phyloP scores from a whole-genome alignment of 192 early-diverging fungal species.

The Paraglomus brasilianum region DNA sequence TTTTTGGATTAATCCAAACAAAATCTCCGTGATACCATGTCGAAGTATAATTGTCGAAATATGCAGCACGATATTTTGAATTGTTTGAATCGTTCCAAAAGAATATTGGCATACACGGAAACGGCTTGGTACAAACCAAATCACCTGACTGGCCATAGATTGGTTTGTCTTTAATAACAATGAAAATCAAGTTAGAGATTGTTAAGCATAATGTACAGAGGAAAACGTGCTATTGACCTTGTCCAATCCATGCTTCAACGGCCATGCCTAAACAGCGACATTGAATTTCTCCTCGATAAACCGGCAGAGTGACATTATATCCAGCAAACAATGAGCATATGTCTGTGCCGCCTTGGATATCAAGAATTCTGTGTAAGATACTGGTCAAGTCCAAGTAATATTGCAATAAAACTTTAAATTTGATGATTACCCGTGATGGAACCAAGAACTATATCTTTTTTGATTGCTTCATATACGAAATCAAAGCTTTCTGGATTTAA shows the following conservation, averaged over 20 bases:
- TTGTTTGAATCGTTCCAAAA: conserved; percentile 84
- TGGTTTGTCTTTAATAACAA: conserved; percentile 43
- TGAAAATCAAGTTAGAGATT: not conserved
- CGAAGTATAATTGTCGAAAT: conserved; percentile 80
- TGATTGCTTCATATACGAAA: conserved; percentile 86
- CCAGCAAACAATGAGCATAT: conserved; percentile 95
- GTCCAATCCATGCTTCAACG: conserved; percentile 85
- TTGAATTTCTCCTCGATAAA: conserved; percentile 95
- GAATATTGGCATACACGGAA: conserved; percentile 96
- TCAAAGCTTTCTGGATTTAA: conserved; percentile 91
- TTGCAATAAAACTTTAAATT: too few species aligned
- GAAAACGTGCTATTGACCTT: conserved; percentile 34
- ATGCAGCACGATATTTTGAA: conserved; percentile 80
- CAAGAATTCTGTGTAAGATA: not conserved
- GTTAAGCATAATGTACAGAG: not conserved
- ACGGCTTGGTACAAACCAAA: conserved; percentile 87
- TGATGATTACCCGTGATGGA: conserved; percentile 70
- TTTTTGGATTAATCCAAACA: conserved; percentile 76
- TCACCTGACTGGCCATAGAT: conserved; percentile 79
- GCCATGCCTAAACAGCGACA: conserved; percentile 91
- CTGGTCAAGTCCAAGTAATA: not conserved
- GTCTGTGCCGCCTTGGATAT: conserved; percentile 80
- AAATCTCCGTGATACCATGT: conserved; percentile 99
- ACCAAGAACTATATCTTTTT: conserved; percentile 81
- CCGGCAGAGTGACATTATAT: conserved; percentile 84